Base-by-base conservation (phyloP, 176 grass and related monocot species). In the Carex littledalei region DNA sequence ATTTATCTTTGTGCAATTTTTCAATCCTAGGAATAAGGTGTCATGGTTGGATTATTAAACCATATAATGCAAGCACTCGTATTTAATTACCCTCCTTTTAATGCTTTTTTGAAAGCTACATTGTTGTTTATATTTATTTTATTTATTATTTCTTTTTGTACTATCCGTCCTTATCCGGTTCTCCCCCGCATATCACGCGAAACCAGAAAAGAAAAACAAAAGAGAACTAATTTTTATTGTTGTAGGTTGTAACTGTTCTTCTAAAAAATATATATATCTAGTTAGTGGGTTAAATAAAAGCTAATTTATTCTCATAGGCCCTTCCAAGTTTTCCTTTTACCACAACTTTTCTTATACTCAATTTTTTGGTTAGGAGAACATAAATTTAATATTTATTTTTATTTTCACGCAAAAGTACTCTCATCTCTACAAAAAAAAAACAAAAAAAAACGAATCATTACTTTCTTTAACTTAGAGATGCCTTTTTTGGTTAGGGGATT, bases 41-140 rank as follows among this genome's bases (percentile, higher is more conserved):
- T 77, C 73, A 77, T 55, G 26, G 31, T 55, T 22, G 45, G 73
- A 31, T 77, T 77, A 54, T 54, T 77, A 77, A 77, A 77, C 1
- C 20, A 76, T 52, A 75, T 24, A 49, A 72, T 49, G 17, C 39
- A 45, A 72, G 37, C 68, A 72, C 8, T 12, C 8, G 4, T 71
- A 71, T 8, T 17, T 43, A 71, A n/a, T 45, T 21, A 72, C 1
- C n/a, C 73, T 56, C 29, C 20, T 77, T 77, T 77, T 77, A 8
- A 16, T 77, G 73, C 22, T 77, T 77, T 35, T 69, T 77, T 55
- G 49, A 55, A 77, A 77, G 47, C 73, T 55, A 26, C 50, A 77
- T 55, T 77, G 55, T 77, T 55, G 20, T 77, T 56, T 55, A 12
- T 50, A 2, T 50, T 50, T 1, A 8, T 49, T 9, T 49, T 12